Base-by-base conservation (phyloP, 148 eudicot species). In the Rhododendron kiyosumense region DNA sequence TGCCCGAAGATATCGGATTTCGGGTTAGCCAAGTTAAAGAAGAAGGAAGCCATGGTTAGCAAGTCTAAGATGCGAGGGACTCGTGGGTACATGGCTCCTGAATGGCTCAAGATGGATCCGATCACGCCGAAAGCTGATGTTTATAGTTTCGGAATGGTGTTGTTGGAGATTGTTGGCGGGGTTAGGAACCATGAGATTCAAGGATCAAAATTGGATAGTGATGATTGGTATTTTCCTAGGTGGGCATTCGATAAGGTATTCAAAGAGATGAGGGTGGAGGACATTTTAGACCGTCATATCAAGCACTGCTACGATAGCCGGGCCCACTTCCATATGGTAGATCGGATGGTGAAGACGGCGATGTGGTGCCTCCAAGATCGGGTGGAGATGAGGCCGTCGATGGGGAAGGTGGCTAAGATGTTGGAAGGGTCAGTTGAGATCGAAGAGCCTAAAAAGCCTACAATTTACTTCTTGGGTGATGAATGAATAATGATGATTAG, bases 401-500 rank as follows among this genome's bases (percentile, higher is more conserved):
- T 96, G 98, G 98, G 98, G 51, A 96, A 94, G 83, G 98, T 93
- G 67, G 94, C 98, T 61, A 96, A 96, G 91, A 96, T 96, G 98
- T 89, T 96, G 48, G 98, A 96, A 86, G 98, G 98, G 81, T 90
- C 98, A 0, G 88, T 96, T 24, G 98, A 96, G 89, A 94, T 96
- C 59, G 92, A 90, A 11, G 96, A 94, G 69, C 98, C 98, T 36
- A 92, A 93, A 41, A 94, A 92, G 80, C 98, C 98, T 3, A 93
- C 96, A 6, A 88, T 94, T 52, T 95, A 88, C 88, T 92, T 75
- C 91, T 82, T 95, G 2, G 77, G 74, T 69, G 89, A 87, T 32
- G 88, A 54, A 54, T 54, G 22, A 54, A 54, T 15, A 54, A 86
- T 3, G 46, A 34, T 34, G 46, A 41, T 2, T 7, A 11, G 3